phyloP scores from a whole-genome alignment of 2,329 filamentous ascomycete genomes.

The Colletotrichum australisinense region DNA sequence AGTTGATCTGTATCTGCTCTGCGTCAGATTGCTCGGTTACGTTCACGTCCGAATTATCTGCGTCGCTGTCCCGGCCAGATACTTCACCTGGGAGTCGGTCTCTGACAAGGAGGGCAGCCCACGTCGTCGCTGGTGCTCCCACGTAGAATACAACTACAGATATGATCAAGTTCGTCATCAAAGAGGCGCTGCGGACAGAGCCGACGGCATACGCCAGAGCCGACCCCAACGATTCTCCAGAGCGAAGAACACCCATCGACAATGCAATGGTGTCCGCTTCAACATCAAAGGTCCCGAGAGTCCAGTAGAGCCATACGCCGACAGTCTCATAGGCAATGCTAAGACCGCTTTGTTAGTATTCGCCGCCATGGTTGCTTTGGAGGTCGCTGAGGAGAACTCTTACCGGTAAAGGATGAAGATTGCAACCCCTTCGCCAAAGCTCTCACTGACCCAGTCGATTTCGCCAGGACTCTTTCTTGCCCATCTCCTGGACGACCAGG shows the following conservation, averaged over 20 bases:
- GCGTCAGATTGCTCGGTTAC: background rate
- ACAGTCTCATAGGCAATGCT: slow-evolving; percentile 25
- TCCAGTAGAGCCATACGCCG: slow-evolving; percentile 57
- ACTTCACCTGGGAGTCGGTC: slow-evolving; percentile 17
- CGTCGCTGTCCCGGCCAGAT: background rate
- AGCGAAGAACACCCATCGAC: slow-evolving; percentile 58
- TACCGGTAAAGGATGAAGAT: slow-evolving; percentile 60
- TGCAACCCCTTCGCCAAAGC: slow-evolving; percentile 58
- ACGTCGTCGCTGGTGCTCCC: slow-evolving; percentile 16
- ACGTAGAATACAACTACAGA: slow-evolving; percentile 59
- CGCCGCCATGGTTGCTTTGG: slow-evolving; percentile 41
- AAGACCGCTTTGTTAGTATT: background rate
- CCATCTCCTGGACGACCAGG: slow-evolving; percentile 28
- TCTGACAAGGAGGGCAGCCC: slow-evolving; percentile 10
- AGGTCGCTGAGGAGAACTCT: slow-evolving; percentile 57
- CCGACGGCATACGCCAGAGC: slow-evolving; percentile 60
- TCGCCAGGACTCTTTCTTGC: slow-evolving; percentile 43
- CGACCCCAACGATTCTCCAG: slow-evolving; percentile 60
- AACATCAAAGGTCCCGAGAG: slow-evolving; percentile 61
- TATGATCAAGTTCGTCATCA: slow-evolving; percentile 57
- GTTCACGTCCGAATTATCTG: background rate
- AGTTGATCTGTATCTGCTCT: background rate
- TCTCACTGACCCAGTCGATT: slow-evolving; percentile 55
- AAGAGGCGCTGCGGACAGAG: slow-evolving; percentile 55
- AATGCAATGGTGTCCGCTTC: slow-evolving; percentile 62